A percentile compares a stretch with the other conserved stretches of the same genome.
Conservation (phyloP, 169 alveolate genomes). For the Plasmodium ovale region DNA sequence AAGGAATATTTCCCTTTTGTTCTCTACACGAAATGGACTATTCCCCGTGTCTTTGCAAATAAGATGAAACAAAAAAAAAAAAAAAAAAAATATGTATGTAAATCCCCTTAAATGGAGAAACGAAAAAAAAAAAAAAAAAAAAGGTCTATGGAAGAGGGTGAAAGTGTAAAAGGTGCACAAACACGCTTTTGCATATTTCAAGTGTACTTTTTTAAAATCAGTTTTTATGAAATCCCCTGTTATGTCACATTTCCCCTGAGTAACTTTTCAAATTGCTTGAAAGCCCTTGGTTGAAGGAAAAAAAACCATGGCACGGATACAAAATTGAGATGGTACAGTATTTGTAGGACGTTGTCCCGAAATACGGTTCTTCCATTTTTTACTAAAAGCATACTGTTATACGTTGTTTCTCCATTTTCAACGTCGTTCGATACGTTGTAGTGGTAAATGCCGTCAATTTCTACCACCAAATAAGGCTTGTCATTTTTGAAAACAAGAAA, state of each 20-base stretch:
- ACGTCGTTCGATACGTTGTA: constrained; percentile 49
- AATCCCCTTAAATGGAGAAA: too few species aligned
- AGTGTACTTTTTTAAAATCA: too few species aligned
- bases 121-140: too few species aligned
- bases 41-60: too few species aligned
- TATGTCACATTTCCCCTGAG: background rate
- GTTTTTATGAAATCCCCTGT: too few species aligned
- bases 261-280: constrained; percentile 12
- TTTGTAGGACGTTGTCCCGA: constrained; percentile 24
- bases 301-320: constrained; percentile 66
- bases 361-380: constrained; percentile 62
- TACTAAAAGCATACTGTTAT: constrained; percentile 29
- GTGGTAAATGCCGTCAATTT: constrained; percentile 67
- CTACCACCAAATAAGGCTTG: constrained; percentile 21
- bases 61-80: too few species aligned
- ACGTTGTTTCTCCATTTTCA: constrained; percentile 9
- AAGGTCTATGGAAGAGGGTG: too few species aligned
- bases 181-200: too few species aligned
- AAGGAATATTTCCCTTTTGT: too few species aligned
- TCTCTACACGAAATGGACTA: too few species aligned
- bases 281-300: constrained; percentile 22
- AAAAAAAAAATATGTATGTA: too few species aligned
- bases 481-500: constrained; percentile 33
- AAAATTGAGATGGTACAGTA: constrained; percentile 27
- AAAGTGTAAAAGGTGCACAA: too few species aligned